Base-by-base conservation (phyloP, 495 filamentous ascomycete genomes). In the Oidiodendron maius region DNA sequence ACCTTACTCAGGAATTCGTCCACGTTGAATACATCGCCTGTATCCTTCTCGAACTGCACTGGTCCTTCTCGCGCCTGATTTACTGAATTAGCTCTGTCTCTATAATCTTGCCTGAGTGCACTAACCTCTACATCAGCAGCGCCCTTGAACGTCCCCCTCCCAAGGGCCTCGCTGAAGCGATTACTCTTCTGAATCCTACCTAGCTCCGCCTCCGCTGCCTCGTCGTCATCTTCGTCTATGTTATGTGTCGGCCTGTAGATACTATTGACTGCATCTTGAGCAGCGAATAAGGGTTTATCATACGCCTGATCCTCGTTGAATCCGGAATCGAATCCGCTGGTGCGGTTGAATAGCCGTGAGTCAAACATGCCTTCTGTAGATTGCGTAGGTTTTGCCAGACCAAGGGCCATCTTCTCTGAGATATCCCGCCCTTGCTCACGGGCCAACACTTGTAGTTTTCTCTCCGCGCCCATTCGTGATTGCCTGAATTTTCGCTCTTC, bases 231-330 rank as follows among this genome's bases (percentile, higher is more conserved):
- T 45, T 81, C 82, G 35, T 83, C 79, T 18, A 71, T 61, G 39
- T 78, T 78, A 18, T 85, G 78, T 34, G 79, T 71, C 5, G 94
- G 90, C 21, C 91, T 77, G 66, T 99, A 99, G 45, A 99, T 97
- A 64, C 84, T 89, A 66, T 79, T 90, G 56, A 95, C 89, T 3
- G 91, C 94, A 62, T 99, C 91, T 67, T 96, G 89, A 44, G 91
- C 93, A 10, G 91, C 90, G 64, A 99, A 99, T 15, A 99, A 70
- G 42, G 94, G 93, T 64, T 95, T 96, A 66, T 97, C 94, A 71
- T 97, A 99, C 1, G 82, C 81, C 57, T 99, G 89, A 63, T 99
- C 94, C 64, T 99, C 93, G 63, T 99, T 99, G 76, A 96, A 91
- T 17, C 93, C 94, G 34, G 67, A 68, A 54, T 83, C 80, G 67